Evolutionary conservation across 164 flowering plant species (phyloP).

Genomic region (Dillenia turbinata): DNA sequence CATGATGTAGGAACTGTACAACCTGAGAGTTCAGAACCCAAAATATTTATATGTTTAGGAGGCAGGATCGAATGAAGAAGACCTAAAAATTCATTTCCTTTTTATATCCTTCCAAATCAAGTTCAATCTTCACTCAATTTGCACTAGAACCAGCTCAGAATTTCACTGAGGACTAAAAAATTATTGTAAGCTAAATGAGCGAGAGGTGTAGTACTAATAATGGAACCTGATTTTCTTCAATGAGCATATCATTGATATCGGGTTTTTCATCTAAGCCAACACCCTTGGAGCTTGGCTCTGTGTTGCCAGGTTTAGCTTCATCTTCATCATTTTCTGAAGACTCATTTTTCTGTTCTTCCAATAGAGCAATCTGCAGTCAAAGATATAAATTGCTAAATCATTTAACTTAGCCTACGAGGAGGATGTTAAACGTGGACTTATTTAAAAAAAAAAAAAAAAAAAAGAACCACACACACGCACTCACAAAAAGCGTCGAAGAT

Average conservation of each 20-base stretch:
- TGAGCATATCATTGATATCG: conserved; percentile 74
- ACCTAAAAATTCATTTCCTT: not conserved
- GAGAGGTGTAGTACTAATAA: not conserved
- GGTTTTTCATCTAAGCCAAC: conserved; percentile 57
- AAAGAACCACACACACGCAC: too few relatives aligned
- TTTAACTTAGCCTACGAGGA: too few relatives aligned
- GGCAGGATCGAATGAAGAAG: not conserved
- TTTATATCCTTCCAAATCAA: not conserved
- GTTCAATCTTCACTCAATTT: not conserved
- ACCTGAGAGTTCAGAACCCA: too few relatives aligned
- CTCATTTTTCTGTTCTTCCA: conserved; percentile 71
- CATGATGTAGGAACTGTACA: too few relatives aligned
- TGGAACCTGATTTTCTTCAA: conserved; percentile 66
- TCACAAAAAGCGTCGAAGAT: too few relatives aligned
- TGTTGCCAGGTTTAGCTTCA: conserved; percentile 41
- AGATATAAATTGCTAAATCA: not conserved
- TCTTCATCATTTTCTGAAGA: conserved; percentile 52
- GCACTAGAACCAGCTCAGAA: not conserved
- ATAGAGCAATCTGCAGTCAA: conserved; percentile 50
- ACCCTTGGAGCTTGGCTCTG: conserved; percentile 28
- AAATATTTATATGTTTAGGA: too few relatives aligned
- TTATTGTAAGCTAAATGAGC: not conserved
- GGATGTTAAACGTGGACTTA: too few relatives aligned
- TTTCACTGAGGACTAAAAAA: conserved; percentile 1
- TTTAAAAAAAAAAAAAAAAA: too few relatives aligned